Percentiles rank a stretch among this genome's conserved stretches.
Evolutionary conservation across 495 filamentous ascomycete genomes (phyloP).

Genomic region (Barbatosphaeria neglecta): DNA sequence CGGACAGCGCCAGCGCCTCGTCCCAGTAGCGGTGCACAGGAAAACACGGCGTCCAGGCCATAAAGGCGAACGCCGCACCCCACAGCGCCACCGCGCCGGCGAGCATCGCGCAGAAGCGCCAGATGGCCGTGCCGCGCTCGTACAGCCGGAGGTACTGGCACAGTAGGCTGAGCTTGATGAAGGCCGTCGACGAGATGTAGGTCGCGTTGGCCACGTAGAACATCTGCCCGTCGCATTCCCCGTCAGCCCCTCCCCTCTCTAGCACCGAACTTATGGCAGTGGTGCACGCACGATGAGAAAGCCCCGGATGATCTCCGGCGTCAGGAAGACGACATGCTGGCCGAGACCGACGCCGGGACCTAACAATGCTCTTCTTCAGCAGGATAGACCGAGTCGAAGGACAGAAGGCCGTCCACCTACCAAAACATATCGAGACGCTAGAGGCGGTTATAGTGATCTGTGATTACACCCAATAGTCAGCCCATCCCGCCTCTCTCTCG

Average conservation of each 20-base stretch:
- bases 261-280: not conserved
- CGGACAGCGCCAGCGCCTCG: not conserved
- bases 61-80: slow-evolving; percentile 10
- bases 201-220: slow-evolving; percentile 12
- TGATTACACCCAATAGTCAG: not conserved
- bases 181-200: slow-evolving; percentile 9
- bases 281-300: not conserved
- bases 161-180: slow-evolving; percentile 14
- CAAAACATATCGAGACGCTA: slow-evolving; percentile 1
- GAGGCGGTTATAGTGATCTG: not conserved
- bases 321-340: not conserved
- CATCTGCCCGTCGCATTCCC: slow-evolving; percentile 3
- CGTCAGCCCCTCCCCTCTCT: not conserved
- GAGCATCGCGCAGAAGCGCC: slow-evolving; percentile 5
- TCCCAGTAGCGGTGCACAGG: slow-evolving; percentile 10
- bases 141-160: slow-evolving; percentile 14
- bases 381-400: not conserved
- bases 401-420: not conserved
- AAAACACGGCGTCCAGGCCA: slow-evolving; percentile 11
- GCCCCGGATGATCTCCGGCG: not conserved
- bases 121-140: slow-evolving; percentile 2
- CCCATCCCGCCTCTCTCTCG: too few relatives aligned
- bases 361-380: not conserved
- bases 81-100: slow-evolving; percentile 7
- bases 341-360: not conserved